Evolutionary conservation across 2,329 filamentous ascomycete genomes (phyloP), one percentile per base, ranked within the genome.

Genomic region (Colletotrichum sp.): DNA sequence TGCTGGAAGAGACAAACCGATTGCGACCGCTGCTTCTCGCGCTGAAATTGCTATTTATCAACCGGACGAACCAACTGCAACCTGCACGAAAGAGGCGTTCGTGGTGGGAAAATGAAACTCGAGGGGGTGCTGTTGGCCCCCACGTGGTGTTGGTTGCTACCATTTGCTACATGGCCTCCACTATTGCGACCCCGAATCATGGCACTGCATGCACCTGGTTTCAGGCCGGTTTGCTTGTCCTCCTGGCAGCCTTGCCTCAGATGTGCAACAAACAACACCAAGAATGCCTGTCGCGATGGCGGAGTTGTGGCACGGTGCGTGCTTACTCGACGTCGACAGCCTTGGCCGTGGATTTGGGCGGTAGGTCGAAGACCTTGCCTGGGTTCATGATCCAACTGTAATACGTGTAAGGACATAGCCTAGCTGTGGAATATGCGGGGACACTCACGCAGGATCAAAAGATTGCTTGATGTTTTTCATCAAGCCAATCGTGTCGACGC

Each of bases 381-480:
- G 92, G 92, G 76, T 94, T 94, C 85, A 94, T 86, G 55, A 94
- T 82, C 90, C 92, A 93, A 67, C 90, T 83, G 38, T 7, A 52
- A 18, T 16, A 63, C n/a, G 18, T 38, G 24, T 63, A 6, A 36
- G 24, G 1, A 4, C 14, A 13, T 16, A 30, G 21, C 3, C 26
- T 52, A 21, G n/a, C 38, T 43, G 10, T 26, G n/a, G 13, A 21
- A 34, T 13, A 5, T 14, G 18, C 13, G 10, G 7, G 3, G 21
- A 7, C 9, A 78, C 81, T 68, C 71, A 82, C 82, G 81, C 82
- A 3, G 92, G 92, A 84, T 94, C 93, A 30, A 94, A 83, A 5
- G 92, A 88, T 14, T 85, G 82, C 81, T 94, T 94, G 77, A 94
- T 85, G 75, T 87, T 90, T 77, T 90, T 91, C 93, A 94, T 94